A percentile compares a stretch with the other conserved stretches of the same genome.
These are phyloP conservation scores for Omphalotus olearius DNA, from an alignment of 1,284 basidiomycete species.

Conservation along the genomic window DNA sequence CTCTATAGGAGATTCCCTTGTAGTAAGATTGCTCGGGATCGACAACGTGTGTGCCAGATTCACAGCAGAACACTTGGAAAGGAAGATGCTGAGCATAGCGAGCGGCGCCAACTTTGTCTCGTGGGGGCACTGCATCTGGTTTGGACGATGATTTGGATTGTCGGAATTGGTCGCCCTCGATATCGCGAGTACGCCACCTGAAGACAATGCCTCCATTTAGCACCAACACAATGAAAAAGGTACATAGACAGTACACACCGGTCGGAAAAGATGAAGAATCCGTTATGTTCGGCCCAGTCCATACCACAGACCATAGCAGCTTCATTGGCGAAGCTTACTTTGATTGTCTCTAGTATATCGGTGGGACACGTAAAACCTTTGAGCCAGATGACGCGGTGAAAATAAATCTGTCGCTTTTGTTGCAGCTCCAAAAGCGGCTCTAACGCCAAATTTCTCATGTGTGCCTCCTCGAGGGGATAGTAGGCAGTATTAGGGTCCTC, in stretches of 20 bases:
- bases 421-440: slow-evolving; percentile 87
- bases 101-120: slow-evolving; percentile 73
- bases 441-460: slow-evolving; percentile 86
- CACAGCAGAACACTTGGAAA: slow-evolving; percentile 97
- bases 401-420: slow-evolving; percentile 72
- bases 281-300: slow-evolving; percentile 97
- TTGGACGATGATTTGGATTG: slow-evolving; percentile 91
- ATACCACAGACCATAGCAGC: slow-evolving; percentile 97
- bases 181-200: slow-evolving; percentile 93
- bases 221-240: not conserved
- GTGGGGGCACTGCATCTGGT: slow-evolving; percentile 85
- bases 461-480: slow-evolving; percentile 90
- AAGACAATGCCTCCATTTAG: not conserved
- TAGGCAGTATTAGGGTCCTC: slow-evolving; percentile 81
- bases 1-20: slow-evolving; percentile 78
- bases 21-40: slow-evolving; percentile 94
- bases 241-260: slow-evolving; percentile 46
- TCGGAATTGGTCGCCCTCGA: slow-evolving; percentile 93
- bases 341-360: slow-evolving; percentile 91
- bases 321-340: slow-evolving; percentile 83
- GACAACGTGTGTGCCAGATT: slow-evolving; percentile 91
- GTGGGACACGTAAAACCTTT: slow-evolving; percentile 97
- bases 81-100: slow-evolving; percentile 89
- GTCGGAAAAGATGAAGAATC: slow-evolving; percentile 95
- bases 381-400: slow-evolving; percentile 90